These are phyloP conservation scores for Cutaneotrichosporon curvatum DNA, from an alignment of 1,284 basidiomycete species.

Conservation along the genomic window DNA sequence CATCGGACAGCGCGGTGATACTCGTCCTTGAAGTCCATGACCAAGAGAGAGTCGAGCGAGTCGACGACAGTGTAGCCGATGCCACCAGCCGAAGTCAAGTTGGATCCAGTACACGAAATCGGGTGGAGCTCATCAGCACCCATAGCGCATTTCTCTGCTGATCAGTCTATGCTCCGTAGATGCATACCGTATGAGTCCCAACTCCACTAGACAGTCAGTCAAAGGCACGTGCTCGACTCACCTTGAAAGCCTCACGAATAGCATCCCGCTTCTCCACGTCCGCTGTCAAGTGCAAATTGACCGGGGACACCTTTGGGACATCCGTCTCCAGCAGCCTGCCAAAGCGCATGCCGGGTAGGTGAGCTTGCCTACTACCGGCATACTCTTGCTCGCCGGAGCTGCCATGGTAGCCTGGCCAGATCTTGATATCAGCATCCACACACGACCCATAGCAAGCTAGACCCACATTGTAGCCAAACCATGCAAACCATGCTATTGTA, in stretches of 20 bases:
- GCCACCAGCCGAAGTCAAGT: slow-evolving; percentile 65
- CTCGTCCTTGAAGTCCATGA: slow-evolving; percentile 76
- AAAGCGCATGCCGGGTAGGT: slow-evolving; percentile 1
- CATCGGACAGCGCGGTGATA: slow-evolving; percentile 70
- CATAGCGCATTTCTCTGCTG: slow-evolving; percentile 72
- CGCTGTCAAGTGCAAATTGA: slow-evolving; percentile 38
- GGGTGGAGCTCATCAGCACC: slow-evolving; percentile 81
- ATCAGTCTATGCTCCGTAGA: slow-evolving; percentile 4
- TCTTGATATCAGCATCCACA: no score
- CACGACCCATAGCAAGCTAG: no score
- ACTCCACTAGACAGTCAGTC: slow-evolving; percentile 53
- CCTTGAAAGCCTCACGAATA: slow-evolving; percentile 68
- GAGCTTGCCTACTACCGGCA: no score
- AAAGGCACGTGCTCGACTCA: slow-evolving; percentile 42
- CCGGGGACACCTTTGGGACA: slow-evolving; percentile 1
- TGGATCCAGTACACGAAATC: slow-evolving; percentile 62
- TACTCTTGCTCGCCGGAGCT: no score
- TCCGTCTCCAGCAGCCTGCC: neutral
- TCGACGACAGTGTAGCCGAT: slow-evolving; percentile 81
- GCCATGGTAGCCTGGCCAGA: no score
- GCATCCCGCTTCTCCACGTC: slow-evolving; percentile 62
- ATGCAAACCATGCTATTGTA: no score
- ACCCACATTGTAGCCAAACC: no score
- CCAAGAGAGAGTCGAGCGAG: slow-evolving; percentile 74
- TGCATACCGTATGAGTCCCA: slow-evolving; percentile 66